Evolutionary conservation across 2,329 filamentous ascomycete genomes (phyloP).

Genomic region (Byssoonygena ceratinophila): DNA sequence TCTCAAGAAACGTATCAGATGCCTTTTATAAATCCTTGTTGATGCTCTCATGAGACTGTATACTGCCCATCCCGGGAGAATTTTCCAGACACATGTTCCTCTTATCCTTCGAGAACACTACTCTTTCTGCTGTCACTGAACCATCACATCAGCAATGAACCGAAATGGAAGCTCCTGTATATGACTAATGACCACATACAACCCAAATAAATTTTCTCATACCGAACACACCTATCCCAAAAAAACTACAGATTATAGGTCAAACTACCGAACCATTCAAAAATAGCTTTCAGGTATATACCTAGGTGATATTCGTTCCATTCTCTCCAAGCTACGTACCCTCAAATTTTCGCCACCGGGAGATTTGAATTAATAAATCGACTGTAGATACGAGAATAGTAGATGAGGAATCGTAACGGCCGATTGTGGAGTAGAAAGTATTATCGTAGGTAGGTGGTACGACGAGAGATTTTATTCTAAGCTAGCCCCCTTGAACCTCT

Average conservation of each 20-base stretch:
- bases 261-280: neutral
- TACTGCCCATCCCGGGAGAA: too few species aligned
- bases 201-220: too few species aligned
- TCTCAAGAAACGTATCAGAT: too few species aligned
- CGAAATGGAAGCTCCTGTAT: too few species aligned
- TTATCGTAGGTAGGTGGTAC: constrained; percentile 1
- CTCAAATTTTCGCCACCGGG: neutral
- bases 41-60: too few species aligned
- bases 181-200: too few species aligned
- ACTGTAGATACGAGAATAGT: neutral
- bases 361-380: neutral
- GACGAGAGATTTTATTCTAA: constrained; percentile 31
- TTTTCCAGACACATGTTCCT: too few species aligned
- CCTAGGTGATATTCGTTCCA: neutral
- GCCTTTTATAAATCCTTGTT: too few species aligned
- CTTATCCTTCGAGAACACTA: too few species aligned
- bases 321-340: neutral
- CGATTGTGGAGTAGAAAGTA: neutral
- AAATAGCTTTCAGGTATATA: neutral
- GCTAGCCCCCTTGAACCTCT: constrained; percentile 54
- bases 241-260: neutral
- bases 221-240: neutral
- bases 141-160: too few species aligned
- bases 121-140: too few species aligned
- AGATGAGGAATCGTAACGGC: neutral